A percentile compares a stretch with the other conserved stretches of the same genome.
Conservation (phyloP, 768 basidiomycete species). For the Saitozyma sp. region DNA sequence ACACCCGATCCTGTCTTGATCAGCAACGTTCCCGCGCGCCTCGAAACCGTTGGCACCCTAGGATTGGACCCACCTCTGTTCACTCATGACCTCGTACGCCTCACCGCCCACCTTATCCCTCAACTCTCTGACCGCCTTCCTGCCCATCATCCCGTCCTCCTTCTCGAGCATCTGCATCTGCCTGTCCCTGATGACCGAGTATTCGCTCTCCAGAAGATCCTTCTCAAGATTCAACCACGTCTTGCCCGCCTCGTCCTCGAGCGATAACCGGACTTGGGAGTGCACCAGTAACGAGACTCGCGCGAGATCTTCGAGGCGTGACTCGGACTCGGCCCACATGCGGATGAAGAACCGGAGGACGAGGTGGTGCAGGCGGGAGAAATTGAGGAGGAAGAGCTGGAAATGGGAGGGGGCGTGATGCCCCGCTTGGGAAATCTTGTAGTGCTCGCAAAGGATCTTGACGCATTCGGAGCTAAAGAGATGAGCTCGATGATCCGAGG, state of each 20-base stretch:
- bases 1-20: slow-evolving; percentile 31
- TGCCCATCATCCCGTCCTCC: slow-evolving; percentile 40
- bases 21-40: slow-evolving; percentile 1
- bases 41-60: background rate
- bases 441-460: slow-evolving; percentile 46
- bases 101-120: slow-evolving; percentile 38
- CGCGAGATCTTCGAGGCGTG: slow-evolving; percentile 28
- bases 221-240: slow-evolving; percentile 43
- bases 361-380: slow-evolving; percentile 33
- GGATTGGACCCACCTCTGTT: slow-evolving; percentile 32
- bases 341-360: slow-evolving; percentile 42
- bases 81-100: slow-evolving; percentile 36
- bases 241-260: slow-evolving; percentile 34
- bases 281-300: slow-evolving; percentile 35
- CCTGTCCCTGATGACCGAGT: slow-evolving; percentile 38
- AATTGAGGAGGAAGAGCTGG: slow-evolving; percentile 41
- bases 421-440: slow-evolving; percentile 38
- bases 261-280: slow-evolving; percentile 37
- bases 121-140: slow-evolving; percentile 27
- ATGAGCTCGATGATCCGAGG: slow-evolving; percentile 3
- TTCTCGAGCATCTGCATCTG: slow-evolving; percentile 47
- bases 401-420: slow-evolving; percentile 33
- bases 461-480: slow-evolving; percentile 39
- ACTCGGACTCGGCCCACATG: slow-evolving; percentile 46
- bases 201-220: slow-evolving; percentile 40